phyloP scores from a whole-genome alignment of 257 asterid species.

The Solanum clarkiae region DNA sequence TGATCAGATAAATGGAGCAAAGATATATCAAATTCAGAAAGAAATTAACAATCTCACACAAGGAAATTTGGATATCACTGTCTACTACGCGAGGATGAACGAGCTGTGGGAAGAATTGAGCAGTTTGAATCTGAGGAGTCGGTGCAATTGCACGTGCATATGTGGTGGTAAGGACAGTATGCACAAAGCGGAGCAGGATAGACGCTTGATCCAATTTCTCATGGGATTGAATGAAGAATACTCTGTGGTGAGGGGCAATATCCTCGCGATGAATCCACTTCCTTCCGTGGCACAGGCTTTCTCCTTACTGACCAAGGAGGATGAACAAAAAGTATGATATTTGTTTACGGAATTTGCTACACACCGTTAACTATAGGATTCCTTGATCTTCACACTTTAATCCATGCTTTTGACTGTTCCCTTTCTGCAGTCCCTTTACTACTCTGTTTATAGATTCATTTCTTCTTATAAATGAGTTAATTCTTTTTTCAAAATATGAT shows the following conservation, averaged over 20 bases:
- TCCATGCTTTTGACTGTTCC: background rate
- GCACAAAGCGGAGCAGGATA: background rate
- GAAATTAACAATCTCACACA: background rate
- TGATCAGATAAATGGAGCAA: too few relatives aligned
- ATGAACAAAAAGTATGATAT: background rate
- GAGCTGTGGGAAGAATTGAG: background rate
- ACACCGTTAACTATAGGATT: background rate
- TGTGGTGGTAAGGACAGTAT: background rate
- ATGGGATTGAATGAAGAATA: background rate
- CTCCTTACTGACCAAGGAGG: background rate
- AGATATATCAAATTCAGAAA: background rate
- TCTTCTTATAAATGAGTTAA: background rate
- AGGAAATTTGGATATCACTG: background rate
- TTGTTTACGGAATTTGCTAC: background rate
- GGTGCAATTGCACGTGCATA: background rate
- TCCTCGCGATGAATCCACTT: background rate
- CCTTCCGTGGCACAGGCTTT: background rate
- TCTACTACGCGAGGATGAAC: background rate
- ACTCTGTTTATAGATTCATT: background rate
- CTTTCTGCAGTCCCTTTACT: background rate
- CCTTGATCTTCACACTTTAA: background rate
- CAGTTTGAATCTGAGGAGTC: background rate
- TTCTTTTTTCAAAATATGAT: conserved; percentile 5
- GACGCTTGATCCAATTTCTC: background rate
- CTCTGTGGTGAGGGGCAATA: background rate